Percentiles rank a stretch among this genome's conserved stretches.
These are phyloP conservation scores for Tuber indicum DNA, from an alignment of 495 filamentous ascomycete genomes.

Conservation along the genomic window DNA sequence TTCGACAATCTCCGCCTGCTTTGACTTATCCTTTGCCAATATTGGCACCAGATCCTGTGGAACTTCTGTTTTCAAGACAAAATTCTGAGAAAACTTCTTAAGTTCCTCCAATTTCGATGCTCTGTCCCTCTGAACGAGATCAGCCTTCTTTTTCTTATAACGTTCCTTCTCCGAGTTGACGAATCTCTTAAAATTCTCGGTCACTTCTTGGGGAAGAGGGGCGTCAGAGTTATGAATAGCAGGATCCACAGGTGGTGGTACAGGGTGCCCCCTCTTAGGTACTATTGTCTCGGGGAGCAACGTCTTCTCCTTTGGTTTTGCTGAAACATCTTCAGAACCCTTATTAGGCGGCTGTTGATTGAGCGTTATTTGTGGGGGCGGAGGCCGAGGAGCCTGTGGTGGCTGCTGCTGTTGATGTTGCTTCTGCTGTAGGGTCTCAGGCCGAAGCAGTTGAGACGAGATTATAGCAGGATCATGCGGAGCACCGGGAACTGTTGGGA, in stretches of 20 bases:
- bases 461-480: constrained; percentile 79
- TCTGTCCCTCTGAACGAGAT: constrained; percentile 62
- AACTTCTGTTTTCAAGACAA: constrained; percentile 87
- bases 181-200: constrained; percentile 39
- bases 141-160: constrained; percentile 64
- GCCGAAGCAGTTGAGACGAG: constrained; percentile 59
- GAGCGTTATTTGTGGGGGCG: constrained; percentile 35
- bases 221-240: constrained; percentile 20
- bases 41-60: constrained; percentile 89
- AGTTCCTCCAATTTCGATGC: constrained; percentile 86
- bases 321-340: constrained; percentile 16
- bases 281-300: constrained; percentile 34
- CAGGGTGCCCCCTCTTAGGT: constrained; percentile 26
- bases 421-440: constrained; percentile 47
- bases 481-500: constrained; percentile 63
- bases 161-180: constrained; percentile 63
- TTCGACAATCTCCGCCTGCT: constrained; percentile 86
- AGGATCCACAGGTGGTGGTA: constrained; percentile 19
- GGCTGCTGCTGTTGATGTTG: constrained; percentile 37
- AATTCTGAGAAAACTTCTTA: constrained; percentile 87
- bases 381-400: constrained; percentile 36
- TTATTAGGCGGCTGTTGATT: constrained; percentile 30
- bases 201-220: constrained; percentile 27
- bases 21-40: constrained; percentile 85
- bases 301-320: constrained; percentile 40